These are phyloP conservation scores for Sugiyamaella sp. DNA, from an alignment of 1,139 yeast genomes.

Conservation along the genomic window DNA sequence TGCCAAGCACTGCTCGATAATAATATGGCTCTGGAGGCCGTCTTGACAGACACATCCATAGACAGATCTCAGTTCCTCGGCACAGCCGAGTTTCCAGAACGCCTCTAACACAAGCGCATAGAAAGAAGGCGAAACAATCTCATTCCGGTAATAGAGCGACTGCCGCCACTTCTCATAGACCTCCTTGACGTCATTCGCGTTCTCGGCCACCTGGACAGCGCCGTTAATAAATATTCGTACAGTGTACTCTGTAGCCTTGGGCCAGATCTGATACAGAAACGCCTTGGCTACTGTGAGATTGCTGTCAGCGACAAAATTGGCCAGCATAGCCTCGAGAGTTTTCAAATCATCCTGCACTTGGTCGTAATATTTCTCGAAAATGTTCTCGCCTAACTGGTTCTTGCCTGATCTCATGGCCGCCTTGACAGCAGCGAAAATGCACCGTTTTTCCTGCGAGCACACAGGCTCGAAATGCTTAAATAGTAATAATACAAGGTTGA, in stretches of 20 bases:
- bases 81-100: constrained; percentile 19
- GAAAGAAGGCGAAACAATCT: constrained; percentile 17
- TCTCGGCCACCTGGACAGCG: constrained; percentile 25
- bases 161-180: constrained; percentile 30
- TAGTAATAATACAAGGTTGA: constrained; percentile 25
- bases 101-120: constrained; percentile 26
- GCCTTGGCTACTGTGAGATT: constrained; percentile 33
- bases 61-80: constrained; percentile 20
- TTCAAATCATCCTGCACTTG: constrained; percentile 22
- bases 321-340: constrained; percentile 27
- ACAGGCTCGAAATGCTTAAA: constrained; percentile 27
- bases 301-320: constrained; percentile 28
- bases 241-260: constrained; percentile 25
- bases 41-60: constrained; percentile 19
- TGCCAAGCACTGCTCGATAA: constrained; percentile 26
- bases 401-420: constrained; percentile 28
- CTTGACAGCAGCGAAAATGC: constrained; percentile 29
- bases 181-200: constrained; percentile 27
- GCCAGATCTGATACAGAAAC: constrained; percentile 31
- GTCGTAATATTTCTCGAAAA: constrained; percentile 30
- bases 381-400: constrained; percentile 29
- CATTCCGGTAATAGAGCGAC: constrained; percentile 7
- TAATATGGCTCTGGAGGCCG: constrained; percentile 20
- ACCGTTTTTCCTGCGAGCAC: constrained; percentile 19
- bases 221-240: constrained; percentile 29